phyloP scores from a whole-genome alignment of 1,284 basidiomycete species.

The Apiotrichum montevideense region DNA sequence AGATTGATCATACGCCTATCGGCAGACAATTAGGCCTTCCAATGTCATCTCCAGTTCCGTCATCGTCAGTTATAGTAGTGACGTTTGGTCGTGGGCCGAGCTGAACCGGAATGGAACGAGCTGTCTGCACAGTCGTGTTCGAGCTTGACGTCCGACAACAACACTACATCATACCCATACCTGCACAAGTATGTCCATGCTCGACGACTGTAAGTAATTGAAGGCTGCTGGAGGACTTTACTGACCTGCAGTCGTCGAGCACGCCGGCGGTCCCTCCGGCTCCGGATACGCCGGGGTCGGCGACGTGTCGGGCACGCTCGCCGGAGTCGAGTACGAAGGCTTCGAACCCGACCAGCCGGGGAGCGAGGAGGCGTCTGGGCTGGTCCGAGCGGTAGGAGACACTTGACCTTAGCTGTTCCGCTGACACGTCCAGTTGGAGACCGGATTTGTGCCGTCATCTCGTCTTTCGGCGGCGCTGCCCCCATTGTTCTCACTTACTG shows the following conservation, averaged over 20 bases:
- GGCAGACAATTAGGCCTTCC: too few species aligned
- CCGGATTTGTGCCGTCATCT: conserved; percentile 44
- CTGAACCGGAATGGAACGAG: too few species aligned
- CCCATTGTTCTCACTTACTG: conserved; percentile 74
- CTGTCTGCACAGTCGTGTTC: too few species aligned
- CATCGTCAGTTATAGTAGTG: too few species aligned
- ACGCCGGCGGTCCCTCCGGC: conserved; percentile 55
- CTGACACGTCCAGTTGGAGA: conserved; percentile 43
- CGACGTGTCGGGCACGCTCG: conserved; percentile 43
- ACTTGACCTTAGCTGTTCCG: background rate
- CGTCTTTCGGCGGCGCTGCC: conserved; percentile 43
- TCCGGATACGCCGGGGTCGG: background rate
- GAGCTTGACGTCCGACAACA: too few species aligned
- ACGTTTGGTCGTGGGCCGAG: too few species aligned
- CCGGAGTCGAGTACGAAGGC: conserved; percentile 70
- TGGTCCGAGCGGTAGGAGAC: conserved; percentile 30
- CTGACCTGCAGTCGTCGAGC: conserved; percentile 66
- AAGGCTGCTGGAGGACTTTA: background rate
- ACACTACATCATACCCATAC: background rate
- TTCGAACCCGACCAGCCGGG: conserved; percentile 61
- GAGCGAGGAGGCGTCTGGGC: conserved; percentile 22
- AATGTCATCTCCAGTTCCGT: too few species aligned
- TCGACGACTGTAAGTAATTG: conserved; percentile 69
- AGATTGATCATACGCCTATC: too few species aligned
- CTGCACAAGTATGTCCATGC: conserved; percentile 52